These are phyloP conservation scores for Rosa persica DNA, from an alignment of 306 rosid species.

Conservation along the genomic window DNA sequence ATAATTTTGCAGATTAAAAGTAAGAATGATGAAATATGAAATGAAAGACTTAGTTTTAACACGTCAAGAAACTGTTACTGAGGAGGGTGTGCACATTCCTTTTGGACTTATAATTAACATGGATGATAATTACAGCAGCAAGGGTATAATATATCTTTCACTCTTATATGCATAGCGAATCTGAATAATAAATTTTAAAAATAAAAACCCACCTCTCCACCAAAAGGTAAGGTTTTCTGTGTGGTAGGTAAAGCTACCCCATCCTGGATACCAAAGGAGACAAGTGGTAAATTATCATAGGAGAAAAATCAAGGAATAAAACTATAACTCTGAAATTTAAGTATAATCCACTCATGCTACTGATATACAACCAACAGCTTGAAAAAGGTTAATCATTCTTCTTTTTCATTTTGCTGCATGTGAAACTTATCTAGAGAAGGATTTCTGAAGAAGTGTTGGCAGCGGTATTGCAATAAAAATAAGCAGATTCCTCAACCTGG, in stretches of 20 bases:
- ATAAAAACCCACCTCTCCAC: constrained; percentile 81
- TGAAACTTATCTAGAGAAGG: not conserved
- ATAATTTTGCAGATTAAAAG: not conserved
- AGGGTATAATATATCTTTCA: constrained; percentile 15
- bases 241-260: constrained; percentile 84
- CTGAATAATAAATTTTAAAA: constrained; percentile 17
- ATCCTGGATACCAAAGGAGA: constrained; percentile 56
- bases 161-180: constrained; percentile 17
- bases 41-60: not conserved
- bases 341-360: constrained; percentile 13
- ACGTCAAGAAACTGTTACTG: not conserved
- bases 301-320: not conserved
- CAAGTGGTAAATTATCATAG: constrained; percentile 26
- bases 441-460: not conserved
- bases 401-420: not conserved
- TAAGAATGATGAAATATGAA: not conserved
- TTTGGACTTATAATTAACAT: not conserved
- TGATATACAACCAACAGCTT: constrained; percentile 6
- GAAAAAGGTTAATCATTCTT: not conserved
- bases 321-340: constrained; percentile 15
- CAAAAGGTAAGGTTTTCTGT: constrained; percentile 83
- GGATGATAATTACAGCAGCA: constrained; percentile 3
- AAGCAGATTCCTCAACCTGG: not conserved
- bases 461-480: not conserved
- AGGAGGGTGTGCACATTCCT: not conserved